phyloP scores from a whole-genome alignment of 2,329 filamentous ascomycete species.

The Cytospora paraplurivora region DNA sequence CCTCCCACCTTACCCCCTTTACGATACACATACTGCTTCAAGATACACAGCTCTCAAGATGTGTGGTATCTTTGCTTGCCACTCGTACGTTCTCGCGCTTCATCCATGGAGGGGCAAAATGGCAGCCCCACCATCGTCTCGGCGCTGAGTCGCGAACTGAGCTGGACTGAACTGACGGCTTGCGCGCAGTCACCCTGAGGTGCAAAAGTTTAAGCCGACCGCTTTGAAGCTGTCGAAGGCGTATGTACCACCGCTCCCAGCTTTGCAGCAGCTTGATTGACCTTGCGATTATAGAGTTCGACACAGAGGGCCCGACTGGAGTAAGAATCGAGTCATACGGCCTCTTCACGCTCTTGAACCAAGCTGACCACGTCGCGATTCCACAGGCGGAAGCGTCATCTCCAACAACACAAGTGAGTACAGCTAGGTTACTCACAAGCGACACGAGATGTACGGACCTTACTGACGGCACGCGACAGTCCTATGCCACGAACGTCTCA shows the following conservation, averaged over 20 bases:
- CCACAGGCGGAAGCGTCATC: conserved; percentile 80
- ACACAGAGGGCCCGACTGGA: conserved; percentile 98
- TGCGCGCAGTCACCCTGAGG: conserved; percentile 75
- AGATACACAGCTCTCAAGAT: conserved; percentile 50
- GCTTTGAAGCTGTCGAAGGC: conserved; percentile 92
- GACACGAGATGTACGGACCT: conserved; percentile 14
- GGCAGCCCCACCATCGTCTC: conserved; percentile 34
- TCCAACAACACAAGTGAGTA: conserved; percentile 85
- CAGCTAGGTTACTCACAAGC: neutral
- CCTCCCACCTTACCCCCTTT: neutral
- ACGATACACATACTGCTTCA: neutral
- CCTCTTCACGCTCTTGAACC: conserved; percentile 30
- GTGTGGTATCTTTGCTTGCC: conserved; percentile 97
- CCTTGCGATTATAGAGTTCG: conserved; percentile 67
- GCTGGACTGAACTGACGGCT: conserved; percentile 24
- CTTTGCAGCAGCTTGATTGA: conserved; percentile 40
- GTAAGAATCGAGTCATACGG: conserved; percentile 59
- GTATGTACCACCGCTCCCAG: conserved; percentile 56
- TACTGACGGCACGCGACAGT: conserved; percentile 56
- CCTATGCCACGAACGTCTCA: conserved; percentile 94
- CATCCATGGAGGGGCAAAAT: conserved; percentile 41
- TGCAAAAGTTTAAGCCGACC: conserved; percentile 93
- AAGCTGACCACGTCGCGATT: conserved; percentile 19
- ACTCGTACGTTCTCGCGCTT: conserved; percentile 63
- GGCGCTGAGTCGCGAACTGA: conserved; percentile 23